A percentile compares a stretch with the other conserved stretches of the same genome.
Conservation (phyloP, 2,329 filamentous ascomycete species). For the Scortechinia acanthostroma region DNA sequence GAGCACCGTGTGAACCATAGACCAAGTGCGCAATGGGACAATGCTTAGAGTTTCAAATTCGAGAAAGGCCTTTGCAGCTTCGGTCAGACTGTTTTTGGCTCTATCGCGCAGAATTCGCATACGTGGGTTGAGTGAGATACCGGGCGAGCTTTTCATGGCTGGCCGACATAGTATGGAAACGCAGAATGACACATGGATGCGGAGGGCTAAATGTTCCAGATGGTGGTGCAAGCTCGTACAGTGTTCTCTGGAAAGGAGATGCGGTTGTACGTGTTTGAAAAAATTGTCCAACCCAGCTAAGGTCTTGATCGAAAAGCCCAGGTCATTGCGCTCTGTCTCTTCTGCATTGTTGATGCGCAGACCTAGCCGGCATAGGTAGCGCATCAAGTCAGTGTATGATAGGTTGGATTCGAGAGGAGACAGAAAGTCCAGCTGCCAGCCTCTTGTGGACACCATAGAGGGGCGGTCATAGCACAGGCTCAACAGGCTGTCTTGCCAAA, state of each 20-base stretch:
- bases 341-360: constrained; percentile 9
- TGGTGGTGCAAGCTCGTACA: not conserved
- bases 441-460: constrained; percentile 13
- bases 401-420: constrained; percentile 6
- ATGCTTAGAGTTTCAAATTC: constrained; percentile 18
- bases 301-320: not conserved
- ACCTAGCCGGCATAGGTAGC: constrained; percentile 13
- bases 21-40: constrained; percentile 18
- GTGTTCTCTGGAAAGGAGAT: not conserved
- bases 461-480: constrained; percentile 21
- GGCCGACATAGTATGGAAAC: not conserved
- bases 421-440: constrained; percentile 11
- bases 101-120: constrained; percentile 10
- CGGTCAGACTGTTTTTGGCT: constrained; percentile 14
- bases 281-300: not conserved
- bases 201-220: not conserved
- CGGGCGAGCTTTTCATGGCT: not conserved
- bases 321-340: not conserved
- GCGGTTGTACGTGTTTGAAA: not conserved
- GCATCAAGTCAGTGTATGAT: constrained; percentile 16
- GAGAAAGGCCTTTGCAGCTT: constrained; percentile 17
- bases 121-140: not conserved
- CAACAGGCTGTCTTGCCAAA: constrained; percentile 23
- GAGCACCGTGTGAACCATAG: constrained; percentile 21
- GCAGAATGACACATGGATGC: not conserved